Base-by-base conservation (phyloP, 169 alveolate species). In the Toxoplasma gondii region DNA sequence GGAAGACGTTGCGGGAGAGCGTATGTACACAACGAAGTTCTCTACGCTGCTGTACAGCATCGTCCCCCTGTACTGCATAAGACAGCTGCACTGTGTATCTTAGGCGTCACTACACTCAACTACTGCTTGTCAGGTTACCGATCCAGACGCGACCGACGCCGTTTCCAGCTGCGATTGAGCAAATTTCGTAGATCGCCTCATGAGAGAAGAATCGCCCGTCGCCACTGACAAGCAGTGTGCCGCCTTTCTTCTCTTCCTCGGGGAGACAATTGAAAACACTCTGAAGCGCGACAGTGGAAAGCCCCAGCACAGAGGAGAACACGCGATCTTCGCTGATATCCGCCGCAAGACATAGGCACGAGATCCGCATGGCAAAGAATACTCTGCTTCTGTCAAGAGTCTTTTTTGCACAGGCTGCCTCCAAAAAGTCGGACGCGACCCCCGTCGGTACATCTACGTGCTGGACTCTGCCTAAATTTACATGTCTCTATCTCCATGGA, bases 141-240 rank as follows among this genome's bases (percentile, higher is more conserved):
- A 93, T 92, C 97, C 95, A 93, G 31, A 96, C 94, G 36, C 90
- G 39, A 27, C 91, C 88, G n/a, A 96, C 96, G 27, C 96, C 96
- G 84, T 95, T 96, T 31, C 95, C 96, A 7, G 96, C 88, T 12
- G 96, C 96, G 45, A 96, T 87, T 29, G 88, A 54, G 74, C 88
- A 78, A 54, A 96, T 94, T n/a, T 69, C 92, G 64, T 93, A 92
- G 70, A 96, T 83, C 24, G 97, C 96, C 39, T 88, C 94, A 24
- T 43, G 41, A 90, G 88, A 36, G 87, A 67, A 96, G 84, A 64
- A 96, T 36, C 97, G 95, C 16, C 97, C 97, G 70, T 96, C 97
- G 1, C 96, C 95, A 1, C 95, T 74, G 31, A 96, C 92, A 34
- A 96, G 84, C 91, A 94, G n/a, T 5, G 96, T 94, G 19, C 93